Evolutionary conservation across 345 rosid genomes (phyloP).

Genomic region (Pistacia atlantica): DNA sequence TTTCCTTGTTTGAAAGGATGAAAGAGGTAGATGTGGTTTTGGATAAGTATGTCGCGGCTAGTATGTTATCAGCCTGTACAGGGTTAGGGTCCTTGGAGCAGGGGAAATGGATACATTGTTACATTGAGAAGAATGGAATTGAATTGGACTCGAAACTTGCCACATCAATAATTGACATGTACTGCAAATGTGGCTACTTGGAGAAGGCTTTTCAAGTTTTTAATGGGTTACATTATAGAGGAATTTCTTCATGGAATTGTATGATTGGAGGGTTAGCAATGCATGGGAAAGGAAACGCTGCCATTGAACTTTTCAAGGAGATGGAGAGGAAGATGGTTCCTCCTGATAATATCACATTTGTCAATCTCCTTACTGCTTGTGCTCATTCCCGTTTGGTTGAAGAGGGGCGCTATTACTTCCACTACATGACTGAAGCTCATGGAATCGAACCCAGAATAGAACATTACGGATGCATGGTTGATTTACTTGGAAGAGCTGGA

Average conservation of each 20-base stretch:
- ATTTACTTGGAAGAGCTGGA: constrained; percentile 49
- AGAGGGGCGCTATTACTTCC: constrained; percentile 35
- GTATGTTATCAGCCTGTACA: constrained; percentile 44
- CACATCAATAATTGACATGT: constrained; percentile 49
- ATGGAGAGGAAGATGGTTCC: constrained; percentile 33
- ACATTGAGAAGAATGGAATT: constrained; percentile 31
- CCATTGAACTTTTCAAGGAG: constrained; percentile 36
- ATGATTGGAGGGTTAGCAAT: constrained; percentile 51
- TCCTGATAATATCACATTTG: constrained; percentile 43
- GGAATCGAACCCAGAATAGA: constrained; percentile 32
- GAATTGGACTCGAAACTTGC: constrained; percentile 43
- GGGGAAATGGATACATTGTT: constrained; percentile 43
- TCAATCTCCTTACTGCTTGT: constrained; percentile 45
- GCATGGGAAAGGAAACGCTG: constrained; percentile 43
- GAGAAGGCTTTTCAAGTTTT: constrained; percentile 45
- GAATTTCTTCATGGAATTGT: constrained; percentile 43
- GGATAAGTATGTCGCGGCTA: constrained; percentile 45
- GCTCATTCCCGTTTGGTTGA: constrained; percentile 48
- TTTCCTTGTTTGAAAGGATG: constrained; percentile 50
- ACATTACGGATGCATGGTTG: constrained; percentile 49
- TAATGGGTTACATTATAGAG: constrained; percentile 22
- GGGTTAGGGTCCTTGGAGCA: constrained; percentile 45
- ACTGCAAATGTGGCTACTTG: constrained; percentile 51
- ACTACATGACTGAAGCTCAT: constrained; percentile 30
- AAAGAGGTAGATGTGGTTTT: constrained; percentile 34